Percentiles rank a stretch among this genome's conserved stretches.
These are phyloP conservation scores for Trifolium repens DNA, from an alignment of 306 rosid genomes.

Conservation along the genomic window DNA sequence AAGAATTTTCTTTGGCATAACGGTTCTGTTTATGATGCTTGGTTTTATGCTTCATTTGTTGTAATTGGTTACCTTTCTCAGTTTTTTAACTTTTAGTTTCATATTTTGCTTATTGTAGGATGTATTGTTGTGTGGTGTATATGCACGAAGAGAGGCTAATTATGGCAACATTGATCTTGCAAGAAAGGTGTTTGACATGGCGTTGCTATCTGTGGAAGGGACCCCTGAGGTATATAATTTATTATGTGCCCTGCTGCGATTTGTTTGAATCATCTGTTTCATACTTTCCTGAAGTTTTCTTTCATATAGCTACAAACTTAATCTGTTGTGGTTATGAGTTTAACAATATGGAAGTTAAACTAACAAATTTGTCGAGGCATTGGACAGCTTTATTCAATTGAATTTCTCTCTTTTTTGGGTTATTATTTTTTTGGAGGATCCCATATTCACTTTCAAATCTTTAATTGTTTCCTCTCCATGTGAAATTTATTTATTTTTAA, in stretches of 20 bases:
- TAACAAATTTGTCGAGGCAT: no score
- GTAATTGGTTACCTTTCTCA: conserved; percentile 20
- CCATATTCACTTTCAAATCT: no score
- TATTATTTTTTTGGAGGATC: no score
- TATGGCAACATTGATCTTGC: conserved; percentile 85
- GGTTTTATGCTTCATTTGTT: neutral
- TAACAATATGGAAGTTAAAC: no score
- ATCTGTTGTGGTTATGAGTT: no score
- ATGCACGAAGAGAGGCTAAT: conserved; percentile 88
- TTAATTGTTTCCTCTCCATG: no score
- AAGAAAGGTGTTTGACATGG: conserved; percentile 95
- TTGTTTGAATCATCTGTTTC: neutral
- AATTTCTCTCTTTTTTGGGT: no score
- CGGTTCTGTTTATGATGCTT: neutral
- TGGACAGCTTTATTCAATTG: no score
- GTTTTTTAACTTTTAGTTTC: conserved; percentile 6
- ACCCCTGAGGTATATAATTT: conserved; percentile 65
- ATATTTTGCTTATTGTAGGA: no score
- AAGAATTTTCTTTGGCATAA: no score
- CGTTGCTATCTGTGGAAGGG: conserved; percentile 76
- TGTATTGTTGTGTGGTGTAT: conserved; percentile 78
- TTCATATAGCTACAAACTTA: neutral
- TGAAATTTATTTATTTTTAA: no score
- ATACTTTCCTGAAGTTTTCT: neutral
- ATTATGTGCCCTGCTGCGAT: conserved; percentile 23